Evolutionary conservation across 495 filamentous ascomycete genomes (phyloP).

Genomic region (Penicillium coffeae): DNA sequence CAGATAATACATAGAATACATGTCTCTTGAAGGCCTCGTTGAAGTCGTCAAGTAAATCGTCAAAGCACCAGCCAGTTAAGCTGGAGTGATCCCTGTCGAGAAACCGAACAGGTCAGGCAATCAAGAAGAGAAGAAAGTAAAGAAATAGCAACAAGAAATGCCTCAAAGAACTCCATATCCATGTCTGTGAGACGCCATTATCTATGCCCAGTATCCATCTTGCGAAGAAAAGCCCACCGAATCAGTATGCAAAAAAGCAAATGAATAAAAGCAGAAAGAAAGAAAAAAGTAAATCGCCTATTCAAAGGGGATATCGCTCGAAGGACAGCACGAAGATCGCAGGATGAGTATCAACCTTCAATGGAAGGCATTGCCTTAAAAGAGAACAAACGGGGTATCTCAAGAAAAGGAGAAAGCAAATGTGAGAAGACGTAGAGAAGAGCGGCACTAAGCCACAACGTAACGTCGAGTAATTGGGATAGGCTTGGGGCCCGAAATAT

Average conservation of each 20-base stretch:
- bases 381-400: conserved; percentile 22
- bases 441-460: conserved; percentile 33
- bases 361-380: conserved; percentile 7
- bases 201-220: conserved; percentile 34
- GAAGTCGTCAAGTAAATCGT: conserved; percentile 12
- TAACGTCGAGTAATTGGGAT: conserved; percentile 43
- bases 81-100: not conserved
- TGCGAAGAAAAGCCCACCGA: conserved; percentile 7
- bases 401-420: conserved; percentile 13
- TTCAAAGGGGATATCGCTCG: conserved; percentile 4
- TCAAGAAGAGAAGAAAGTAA: conserved; percentile 15
- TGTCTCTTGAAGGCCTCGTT: conserved; percentile 22
- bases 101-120: conserved; percentile 6
- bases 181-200: conserved; percentile 35
- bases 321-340: not conserved
- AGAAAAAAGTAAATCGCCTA: conserved; percentile 12
- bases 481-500: conserved; percentile 38
- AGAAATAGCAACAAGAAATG: conserved; percentile 14
- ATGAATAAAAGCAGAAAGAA: conserved; percentile 5
- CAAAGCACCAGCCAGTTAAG: not conserved
- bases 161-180: conserved; percentile 24
- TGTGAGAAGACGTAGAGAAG: conserved; percentile 2
- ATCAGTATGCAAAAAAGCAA: conserved; percentile 11
- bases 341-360: conserved; percentile 3
- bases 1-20: conserved; percentile 32